These are phyloP conservation scores for Corymbia citriodora DNA, from an alignment of 441 rosid species.

Conservation along the genomic window DNA sequence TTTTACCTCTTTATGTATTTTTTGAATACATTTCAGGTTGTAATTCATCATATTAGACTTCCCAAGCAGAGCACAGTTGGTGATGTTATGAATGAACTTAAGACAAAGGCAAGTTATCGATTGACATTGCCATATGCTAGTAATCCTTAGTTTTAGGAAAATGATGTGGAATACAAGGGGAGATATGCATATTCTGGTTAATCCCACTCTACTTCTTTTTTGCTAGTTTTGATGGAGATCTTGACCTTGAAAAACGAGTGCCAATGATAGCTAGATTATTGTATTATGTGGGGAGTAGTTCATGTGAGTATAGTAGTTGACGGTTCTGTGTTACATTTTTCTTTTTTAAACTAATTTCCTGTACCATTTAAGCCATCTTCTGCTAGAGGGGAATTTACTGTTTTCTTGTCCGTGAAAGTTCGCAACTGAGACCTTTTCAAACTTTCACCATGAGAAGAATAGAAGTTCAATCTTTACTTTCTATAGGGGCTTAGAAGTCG, in stretches of 20 bases:
- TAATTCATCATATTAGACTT: constrained; percentile 77
- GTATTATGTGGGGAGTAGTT: neutral
- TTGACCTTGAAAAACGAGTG: neutral
- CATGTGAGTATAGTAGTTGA: neutral
- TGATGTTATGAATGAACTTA: constrained; percentile 81
- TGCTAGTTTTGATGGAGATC: neutral
- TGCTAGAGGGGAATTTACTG: neutral
- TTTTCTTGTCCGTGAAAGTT: too few relatives aligned
- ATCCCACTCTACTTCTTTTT: neutral
- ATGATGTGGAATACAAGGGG: neutral
- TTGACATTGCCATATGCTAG: neutral
- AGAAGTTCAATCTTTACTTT: neutral
- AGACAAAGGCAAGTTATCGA: constrained; percentile 52
- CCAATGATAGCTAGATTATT: neutral
- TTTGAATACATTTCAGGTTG: constrained; percentile 41
- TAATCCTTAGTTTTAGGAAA: neutral
- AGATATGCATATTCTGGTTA: neutral
- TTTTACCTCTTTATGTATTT: neutral
- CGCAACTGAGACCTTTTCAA: neutral
- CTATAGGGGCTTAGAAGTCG: neutral
- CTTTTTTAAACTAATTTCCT: neutral
- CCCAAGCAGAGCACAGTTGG: constrained; percentile 94
- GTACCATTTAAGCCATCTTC: neutral
- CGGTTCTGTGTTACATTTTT: neutral
- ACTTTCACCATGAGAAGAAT: neutral